Base-by-base conservation (phyloP, 1,284 basidiomycete genomes). In the Leccinum griseonigrum region DNA sequence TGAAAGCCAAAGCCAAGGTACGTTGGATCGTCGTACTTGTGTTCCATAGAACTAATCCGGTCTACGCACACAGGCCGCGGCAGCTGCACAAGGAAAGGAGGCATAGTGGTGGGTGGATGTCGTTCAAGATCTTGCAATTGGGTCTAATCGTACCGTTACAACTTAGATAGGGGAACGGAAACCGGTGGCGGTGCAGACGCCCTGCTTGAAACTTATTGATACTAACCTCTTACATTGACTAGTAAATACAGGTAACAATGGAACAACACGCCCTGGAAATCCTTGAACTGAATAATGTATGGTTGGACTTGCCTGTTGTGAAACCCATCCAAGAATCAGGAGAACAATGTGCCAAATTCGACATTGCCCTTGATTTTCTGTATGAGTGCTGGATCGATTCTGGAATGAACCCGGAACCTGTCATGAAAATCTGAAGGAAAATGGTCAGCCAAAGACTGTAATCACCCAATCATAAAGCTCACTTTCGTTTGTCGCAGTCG, bases 1-100 rank as follows among this genome's bases (percentile, higher is more conserved):
- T 90, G 83, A 90, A 87, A 71, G 75, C 76, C 8, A 80, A 82
- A 58, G 82, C 81, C 1, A 79, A 78, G 64, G 72, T 69, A 18
- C 10, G 43, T 46, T 46, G 8, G 60, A 7, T 51, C 31, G 4
- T 57, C 26, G 18, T 18, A 13, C 14, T 34, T 31, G n/a, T 22
- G 14, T 36, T 3, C 18, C 40, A 18, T 43, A 10, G 40, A 43
- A 18, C 18, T 46, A 22, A 46, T 5, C 10, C 18, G 3, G 18
- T 22, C 18, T 16, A 43, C 9, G 36, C 7, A 18, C n/a, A 46
- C 18, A 46, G 43, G 5, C 18, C 18, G 18, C 18, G 43, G 43
- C 18, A 46, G 18, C 43, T 46, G n/a, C 18, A 46, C 43, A 46
- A 10, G 18, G 10, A 46, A 46, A 46, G n/a, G 40, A 18, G 11